These are phyloP conservation scores for Beverwykella pulmonaria DNA, from an alignment of 495 filamentous ascomycete species.

Conservation along the genomic window DNA sequence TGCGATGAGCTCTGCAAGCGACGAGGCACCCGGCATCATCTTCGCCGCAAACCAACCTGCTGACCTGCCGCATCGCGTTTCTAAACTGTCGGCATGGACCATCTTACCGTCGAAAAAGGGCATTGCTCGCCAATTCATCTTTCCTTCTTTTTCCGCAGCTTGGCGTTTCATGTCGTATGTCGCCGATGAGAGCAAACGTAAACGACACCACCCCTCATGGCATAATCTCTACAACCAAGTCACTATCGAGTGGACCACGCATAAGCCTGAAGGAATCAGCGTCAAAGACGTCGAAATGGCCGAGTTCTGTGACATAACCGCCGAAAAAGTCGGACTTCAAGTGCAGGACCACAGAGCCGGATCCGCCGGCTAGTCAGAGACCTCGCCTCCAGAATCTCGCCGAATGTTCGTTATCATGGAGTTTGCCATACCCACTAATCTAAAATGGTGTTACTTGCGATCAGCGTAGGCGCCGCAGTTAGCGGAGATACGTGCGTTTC, in stretches of 20 bases:
- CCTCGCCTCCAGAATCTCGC: neutral
- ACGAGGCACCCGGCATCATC: slow-evolving; percentile 8
- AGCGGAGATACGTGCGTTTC: neutral
- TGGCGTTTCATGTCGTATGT: slow-evolving; percentile 34
- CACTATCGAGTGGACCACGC: slow-evolving; percentile 35
- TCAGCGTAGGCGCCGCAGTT: neutral
- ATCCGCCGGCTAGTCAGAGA: neutral
- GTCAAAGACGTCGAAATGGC: slow-evolving; percentile 37
- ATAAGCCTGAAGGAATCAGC: slow-evolving; percentile 32
- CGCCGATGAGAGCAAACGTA: slow-evolving; percentile 31
- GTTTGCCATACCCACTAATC: neutral
- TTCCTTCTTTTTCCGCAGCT: slow-evolving; percentile 30
- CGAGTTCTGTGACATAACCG: slow-evolving; percentile 32
- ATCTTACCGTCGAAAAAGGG: slow-evolving; percentile 19
- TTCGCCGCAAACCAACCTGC: slow-evolving; percentile 23
- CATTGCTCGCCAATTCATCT: slow-evolving; percentile 26
- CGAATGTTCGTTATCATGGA: neutral
- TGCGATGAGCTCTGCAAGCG: slow-evolving; percentile 2
- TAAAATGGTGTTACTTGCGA: neutral
- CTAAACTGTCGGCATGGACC: slow-evolving; percentile 24
- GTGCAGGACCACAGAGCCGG: neutral
- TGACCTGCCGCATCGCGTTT: slow-evolving; percentile 19
- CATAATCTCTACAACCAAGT: slow-evolving; percentile 36
- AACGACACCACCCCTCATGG: slow-evolving; percentile 34
- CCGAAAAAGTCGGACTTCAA: slow-evolving; percentile 26